Base-by-base conservation (phyloP, 2,329 filamentous ascomycete genomes). In the Neodidymelliopsis sp. region DNA sequence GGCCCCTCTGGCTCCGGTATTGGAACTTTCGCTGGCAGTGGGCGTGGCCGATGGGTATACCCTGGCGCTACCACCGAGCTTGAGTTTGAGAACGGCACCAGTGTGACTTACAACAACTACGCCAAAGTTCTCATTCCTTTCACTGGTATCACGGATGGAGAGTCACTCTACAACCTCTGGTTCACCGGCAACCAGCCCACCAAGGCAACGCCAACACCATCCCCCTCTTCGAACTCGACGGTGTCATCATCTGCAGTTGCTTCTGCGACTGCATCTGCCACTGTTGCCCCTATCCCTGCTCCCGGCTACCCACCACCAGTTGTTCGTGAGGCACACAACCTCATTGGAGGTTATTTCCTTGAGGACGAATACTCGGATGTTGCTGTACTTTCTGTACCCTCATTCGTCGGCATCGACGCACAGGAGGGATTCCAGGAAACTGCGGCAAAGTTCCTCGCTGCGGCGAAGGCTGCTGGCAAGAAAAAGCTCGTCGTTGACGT, bases 401-500 rank as follows among this genome's bases (percentile, higher is more conserved):
- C 72, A 0, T 79, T 79, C 34, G 71, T 74, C 4, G 63, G 68
- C 13, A 53, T 57, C 12, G 46, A 51, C 16, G 49, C 36, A n/a
- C 69, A 70, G 10, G 63, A 70, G 23, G 54, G 60, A 2, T 79
- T 79, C 56, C 75, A 78, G 40, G 56, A 67, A n/a, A 68, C 74
- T 18, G 74, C 72, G 37, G 69, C 66, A 7, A 66, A 73, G 12
- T 74, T 79, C 54, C 70, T 79, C 34, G 64, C 73, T 8, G 66
- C 68, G 11, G 76, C 76, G 25, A 75, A 75, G 46, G 72, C 74
- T 8, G 76, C 75, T 1, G 80, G 79, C 47, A 85, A 84, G 71
- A 84, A 77, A 34, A 84, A 83, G 65, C 77, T 87, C 0, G 79
- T 87, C 9, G 73, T 87, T 22, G 84, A 86, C 56, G 69, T 86